Evolutionary conservation across 2,329 filamentous ascomycete genomes (phyloP).

Genomic region (Fragosphaeria purpurea): DNA sequence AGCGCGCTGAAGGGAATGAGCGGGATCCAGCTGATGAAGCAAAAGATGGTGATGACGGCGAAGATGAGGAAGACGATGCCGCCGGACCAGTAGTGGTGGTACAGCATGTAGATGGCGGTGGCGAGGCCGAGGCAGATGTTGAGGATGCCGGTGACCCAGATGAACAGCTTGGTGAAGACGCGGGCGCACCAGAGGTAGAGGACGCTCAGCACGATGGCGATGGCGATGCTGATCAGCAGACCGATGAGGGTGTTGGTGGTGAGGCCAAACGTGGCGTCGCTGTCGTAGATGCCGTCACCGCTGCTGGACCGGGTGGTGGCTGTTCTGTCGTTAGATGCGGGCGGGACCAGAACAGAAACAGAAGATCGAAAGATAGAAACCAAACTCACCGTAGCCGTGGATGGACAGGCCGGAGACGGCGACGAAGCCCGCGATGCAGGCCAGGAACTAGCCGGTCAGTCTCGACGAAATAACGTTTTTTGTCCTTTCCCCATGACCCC

Average conservation of each 20-base stretch:
- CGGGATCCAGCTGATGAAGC: slow-evolving; percentile 81
- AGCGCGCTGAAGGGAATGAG: slow-evolving; percentile 85
- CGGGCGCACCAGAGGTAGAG: slow-evolving; percentile 68
- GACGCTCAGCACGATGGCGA: slow-evolving; percentile 66
- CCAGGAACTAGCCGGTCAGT: slow-evolving; percentile 12
- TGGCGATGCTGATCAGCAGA: slow-evolving; percentile 66
- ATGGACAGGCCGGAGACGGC: slow-evolving; percentile 13
- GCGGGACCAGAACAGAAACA: background rate
- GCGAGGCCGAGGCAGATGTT: slow-evolving; percentile 79
- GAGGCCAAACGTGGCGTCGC: slow-evolving; percentile 54
- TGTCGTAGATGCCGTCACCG: slow-evolving; percentile 65
- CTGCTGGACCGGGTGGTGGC: slow-evolving; percentile 47
- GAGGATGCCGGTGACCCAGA: slow-evolving; percentile 84
- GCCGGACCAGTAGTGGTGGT: slow-evolving; percentile 64
- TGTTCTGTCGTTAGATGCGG: slow-evolving; percentile 12
- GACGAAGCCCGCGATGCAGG: slow-evolving; percentile 15
- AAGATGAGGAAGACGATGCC: slow-evolving; percentile 85
- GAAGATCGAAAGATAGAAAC: background rate
- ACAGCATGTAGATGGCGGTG: slow-evolving; percentile 79
- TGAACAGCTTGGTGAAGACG: slow-evolving; percentile 76
- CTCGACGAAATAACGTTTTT: too few relatives aligned
- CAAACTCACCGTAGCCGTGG: slow-evolving; percentile 11
- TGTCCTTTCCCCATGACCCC: too few relatives aligned
- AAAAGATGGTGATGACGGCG: slow-evolving; percentile 66
- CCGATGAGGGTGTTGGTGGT: slow-evolving; percentile 79